phyloP scores from a whole-genome alignment of 306 rosid species.

The Mimosa pudica region DNA sequence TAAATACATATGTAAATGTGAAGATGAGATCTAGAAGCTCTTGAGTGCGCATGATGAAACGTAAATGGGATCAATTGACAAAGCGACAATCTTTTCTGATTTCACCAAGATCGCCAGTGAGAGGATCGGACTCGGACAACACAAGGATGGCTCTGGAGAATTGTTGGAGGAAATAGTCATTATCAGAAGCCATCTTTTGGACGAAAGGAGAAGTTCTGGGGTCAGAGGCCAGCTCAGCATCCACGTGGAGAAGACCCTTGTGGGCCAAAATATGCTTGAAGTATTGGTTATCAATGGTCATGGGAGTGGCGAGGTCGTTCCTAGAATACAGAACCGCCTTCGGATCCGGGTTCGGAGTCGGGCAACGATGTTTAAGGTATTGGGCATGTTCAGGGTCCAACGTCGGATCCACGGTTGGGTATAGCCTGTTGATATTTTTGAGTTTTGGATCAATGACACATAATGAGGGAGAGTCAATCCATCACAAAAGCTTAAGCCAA shows the following conservation, averaged over 20 bases:
- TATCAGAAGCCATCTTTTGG: conserved; percentile 71
- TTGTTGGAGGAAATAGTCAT: conserved; percentile 63
- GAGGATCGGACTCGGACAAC: conserved; percentile 72
- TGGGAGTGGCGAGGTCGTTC: conserved; percentile 68
- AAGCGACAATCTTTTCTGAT: conserved; percentile 79
- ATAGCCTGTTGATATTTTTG: no score
- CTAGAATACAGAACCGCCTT: conserved; percentile 54
- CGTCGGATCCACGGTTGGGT: conserved; percentile 65
- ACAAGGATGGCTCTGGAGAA: conserved; percentile 60
- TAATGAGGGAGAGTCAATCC: no score
- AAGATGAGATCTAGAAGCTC: no score
- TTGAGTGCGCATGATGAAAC: no score
- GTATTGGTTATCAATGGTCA: conserved; percentile 78
- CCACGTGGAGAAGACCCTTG: conserved; percentile 71
- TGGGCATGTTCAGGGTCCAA: conserved; percentile 56
- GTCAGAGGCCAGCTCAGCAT: conserved; percentile 60
- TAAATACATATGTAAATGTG: no score
- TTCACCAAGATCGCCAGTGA: conserved; percentile 60
- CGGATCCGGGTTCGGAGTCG: conserved; percentile 66
- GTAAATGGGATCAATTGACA: conserved; percentile 32
- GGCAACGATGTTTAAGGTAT: conserved; percentile 73
- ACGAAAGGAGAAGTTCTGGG: conserved; percentile 70
- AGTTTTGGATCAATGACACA: no score
- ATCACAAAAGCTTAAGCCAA: no score
- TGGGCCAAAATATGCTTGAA: conserved; percentile 64